A percentile compares a stretch with the other conserved stretches of the same genome.
phyloP scores from a whole-genome alignment of 495 filamentous ascomycete genomes.

The Choiromyces venosus region DNA sequence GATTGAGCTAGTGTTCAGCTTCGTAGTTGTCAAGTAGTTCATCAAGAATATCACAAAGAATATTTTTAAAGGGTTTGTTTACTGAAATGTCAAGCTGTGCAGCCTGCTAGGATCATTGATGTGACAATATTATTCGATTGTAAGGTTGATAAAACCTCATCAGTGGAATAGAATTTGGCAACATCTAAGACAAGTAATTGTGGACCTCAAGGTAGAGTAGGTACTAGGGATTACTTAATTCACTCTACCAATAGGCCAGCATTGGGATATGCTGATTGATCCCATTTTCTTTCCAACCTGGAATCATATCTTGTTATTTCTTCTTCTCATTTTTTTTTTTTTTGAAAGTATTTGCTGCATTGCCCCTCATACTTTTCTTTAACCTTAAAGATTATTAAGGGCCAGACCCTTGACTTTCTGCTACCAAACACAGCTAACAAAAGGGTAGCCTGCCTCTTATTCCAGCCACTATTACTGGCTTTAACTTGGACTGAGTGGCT shows the following conservation, averaged over 20 bases:
- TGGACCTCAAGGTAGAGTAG: slow-evolving; percentile 3
- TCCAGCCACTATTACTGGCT: slow-evolving; percentile 3
- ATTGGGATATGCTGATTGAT: slow-evolving; percentile 6
- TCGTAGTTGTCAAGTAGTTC: slow-evolving; percentile 5
- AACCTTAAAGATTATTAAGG: slow-evolving; percentile 13
- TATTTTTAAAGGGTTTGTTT: slow-evolving; percentile 9
- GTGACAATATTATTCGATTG: slow-evolving; percentile 5
- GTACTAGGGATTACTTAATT: slow-evolving; percentile 7
- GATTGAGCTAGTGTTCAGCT: background rate
- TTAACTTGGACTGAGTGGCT: slow-evolving; percentile 15
- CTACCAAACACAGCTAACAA: slow-evolving; percentile 7
- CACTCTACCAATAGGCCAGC: background rate
- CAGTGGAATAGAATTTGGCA: slow-evolving; percentile 8
- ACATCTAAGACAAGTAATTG: slow-evolving; percentile 4
- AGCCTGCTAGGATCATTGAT: slow-evolving; percentile 4
- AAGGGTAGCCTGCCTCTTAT: slow-evolving; percentile 17
- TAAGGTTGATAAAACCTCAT: slow-evolving; percentile 4
- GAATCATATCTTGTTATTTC: slow-evolving; percentile 9
- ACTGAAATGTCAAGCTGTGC: slow-evolving; percentile 10
- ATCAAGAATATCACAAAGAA: slow-evolving; percentile 10
- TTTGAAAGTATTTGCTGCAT: background rate
- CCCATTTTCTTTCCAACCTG: slow-evolving; percentile 3
- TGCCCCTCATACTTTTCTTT: background rate
- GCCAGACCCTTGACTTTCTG: background rate
- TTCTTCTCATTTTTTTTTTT: background rate